Conservation (phyloP, 768 basidiomycete genomes). For the Kondoa malvinella region DNA sequence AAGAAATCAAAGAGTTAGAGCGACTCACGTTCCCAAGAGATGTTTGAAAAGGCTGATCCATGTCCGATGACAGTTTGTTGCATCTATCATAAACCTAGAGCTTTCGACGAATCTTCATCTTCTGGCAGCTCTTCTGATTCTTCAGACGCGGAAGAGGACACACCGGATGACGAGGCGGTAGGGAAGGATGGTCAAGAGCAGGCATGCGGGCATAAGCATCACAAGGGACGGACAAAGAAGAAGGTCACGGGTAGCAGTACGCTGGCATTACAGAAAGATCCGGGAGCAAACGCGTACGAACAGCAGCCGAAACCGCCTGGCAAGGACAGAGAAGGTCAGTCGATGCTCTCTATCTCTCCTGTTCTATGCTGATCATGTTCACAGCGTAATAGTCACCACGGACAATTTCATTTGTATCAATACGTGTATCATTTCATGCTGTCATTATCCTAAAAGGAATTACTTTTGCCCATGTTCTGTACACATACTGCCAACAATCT, state of each 20-base stretch:
- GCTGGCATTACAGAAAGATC: not conserved
- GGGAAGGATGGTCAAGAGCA: slow-evolving; percentile 1
- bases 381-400: too few species aligned
- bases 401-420: too few species aligned
- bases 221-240: not conserved
- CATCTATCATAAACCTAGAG: slow-evolving; percentile 69
- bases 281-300: not conserved
- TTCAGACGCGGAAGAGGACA: not conserved
- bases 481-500: too few species aligned
- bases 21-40: not conserved
- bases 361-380: too few species aligned
- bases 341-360: too few species aligned
- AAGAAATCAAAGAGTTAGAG: slow-evolving; percentile 96
- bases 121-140: slow-evolving; percentile 29
- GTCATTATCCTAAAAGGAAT: too few species aligned
- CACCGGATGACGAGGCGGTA: not conserved
- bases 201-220: slow-evolving; percentile 2
- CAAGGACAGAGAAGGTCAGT: not conserved
- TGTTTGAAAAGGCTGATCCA: not conserved
- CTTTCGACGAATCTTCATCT: slow-evolving; percentile 59
- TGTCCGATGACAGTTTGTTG: slow-evolving; percentile 54
- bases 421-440: too few species aligned
- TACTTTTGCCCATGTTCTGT: too few species aligned
- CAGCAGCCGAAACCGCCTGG: not conserved
- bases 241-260: not conserved